Percentiles rank a stretch among this genome's conserved stretches.
Evolutionary conservation across 305 asterid genomes (phyloP).

Genomic region (Petunia hybrid): DNA sequence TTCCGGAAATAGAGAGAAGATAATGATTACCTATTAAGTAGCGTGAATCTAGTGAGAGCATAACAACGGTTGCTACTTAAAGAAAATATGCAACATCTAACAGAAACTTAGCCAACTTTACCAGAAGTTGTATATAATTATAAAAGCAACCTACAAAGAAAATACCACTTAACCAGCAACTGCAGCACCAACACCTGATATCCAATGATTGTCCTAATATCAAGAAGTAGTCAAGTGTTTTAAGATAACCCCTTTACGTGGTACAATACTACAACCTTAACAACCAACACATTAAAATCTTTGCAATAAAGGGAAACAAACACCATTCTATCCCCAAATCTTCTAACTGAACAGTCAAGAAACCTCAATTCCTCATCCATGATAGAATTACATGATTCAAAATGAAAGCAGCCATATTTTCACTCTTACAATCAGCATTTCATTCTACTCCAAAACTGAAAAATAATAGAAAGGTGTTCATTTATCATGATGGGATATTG

Average conservation of each 20-base stretch:
- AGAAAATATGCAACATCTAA: not conserved
- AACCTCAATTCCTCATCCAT: not conserved
- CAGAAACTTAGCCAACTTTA: not conserved
- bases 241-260: not conserved
- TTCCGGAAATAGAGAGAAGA: not conserved
- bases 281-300: not conserved
- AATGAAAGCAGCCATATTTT: slow-evolving; percentile 2
- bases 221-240: not conserved
- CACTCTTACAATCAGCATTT: slow-evolving; percentile 11
- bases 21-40: not conserved
- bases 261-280: not conserved
- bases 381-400: not conserved
- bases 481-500: not conserved
- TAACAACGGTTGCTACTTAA: not conserved
- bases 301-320: not conserved
- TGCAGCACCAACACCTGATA: not conserved
- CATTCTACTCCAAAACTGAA: not conserved
- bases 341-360: not conserved
- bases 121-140: not conserved
- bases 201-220: not conserved
- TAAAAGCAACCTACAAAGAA: slow-evolving; percentile 5
- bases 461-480: not conserved
- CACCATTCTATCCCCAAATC: not conserved
- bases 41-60: not conserved
- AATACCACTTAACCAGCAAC: not conserved